Percentiles rank a stretch among this genome's conserved stretches.
These are phyloP conservation scores for Boletus nobilissimus DNA, from an alignment of 1,284 basidiomycete species.

Conservation along the genomic window DNA sequence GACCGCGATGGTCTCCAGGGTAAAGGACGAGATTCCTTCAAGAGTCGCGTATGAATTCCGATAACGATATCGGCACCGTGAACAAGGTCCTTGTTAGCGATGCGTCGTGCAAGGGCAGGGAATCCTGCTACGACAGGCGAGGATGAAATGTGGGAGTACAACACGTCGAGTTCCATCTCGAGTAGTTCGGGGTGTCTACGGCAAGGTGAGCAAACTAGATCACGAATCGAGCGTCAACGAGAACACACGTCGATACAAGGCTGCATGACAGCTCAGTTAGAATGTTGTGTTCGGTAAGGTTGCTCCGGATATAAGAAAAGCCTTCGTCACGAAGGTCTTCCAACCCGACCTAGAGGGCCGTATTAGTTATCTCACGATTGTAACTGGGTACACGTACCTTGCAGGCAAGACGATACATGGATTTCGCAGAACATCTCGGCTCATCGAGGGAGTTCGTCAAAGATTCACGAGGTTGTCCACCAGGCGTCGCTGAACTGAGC, in stretches of 20 bases:
- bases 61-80: constrained; percentile 39
- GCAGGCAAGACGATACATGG: constrained; percentile 43
- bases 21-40: constrained; percentile 22
- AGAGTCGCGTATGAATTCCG: constrained; percentile 38
- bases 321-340: constrained; percentile 36
- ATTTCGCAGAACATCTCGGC: constrained; percentile 42
- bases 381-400: constrained; percentile 30
- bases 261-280: constrained; percentile 37
- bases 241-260: constrained; percentile 34
- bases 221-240: background rate
- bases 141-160: constrained; percentile 36
- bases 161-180: constrained; percentile 42
- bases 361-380: background rate
- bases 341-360: constrained; percentile 27
- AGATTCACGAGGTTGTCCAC: background rate
- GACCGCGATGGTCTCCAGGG: background rate
- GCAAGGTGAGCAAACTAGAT: background rate
- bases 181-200: constrained; percentile 30
- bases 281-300: constrained; percentile 40
- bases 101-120: constrained; percentile 29
- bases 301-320: constrained; percentile 30
- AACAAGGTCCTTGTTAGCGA: constrained; percentile 35
- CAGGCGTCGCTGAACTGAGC: constrained; percentile 20
- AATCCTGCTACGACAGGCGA: constrained; percentile 28
- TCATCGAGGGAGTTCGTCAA: constrained; percentile 11